Evolutionary conservation across 1,284 basidiomycete genomes (phyloP), one percentile per base, ranked within the genome.

Genomic region (Sanghuangporus sanghuang): DNA sequence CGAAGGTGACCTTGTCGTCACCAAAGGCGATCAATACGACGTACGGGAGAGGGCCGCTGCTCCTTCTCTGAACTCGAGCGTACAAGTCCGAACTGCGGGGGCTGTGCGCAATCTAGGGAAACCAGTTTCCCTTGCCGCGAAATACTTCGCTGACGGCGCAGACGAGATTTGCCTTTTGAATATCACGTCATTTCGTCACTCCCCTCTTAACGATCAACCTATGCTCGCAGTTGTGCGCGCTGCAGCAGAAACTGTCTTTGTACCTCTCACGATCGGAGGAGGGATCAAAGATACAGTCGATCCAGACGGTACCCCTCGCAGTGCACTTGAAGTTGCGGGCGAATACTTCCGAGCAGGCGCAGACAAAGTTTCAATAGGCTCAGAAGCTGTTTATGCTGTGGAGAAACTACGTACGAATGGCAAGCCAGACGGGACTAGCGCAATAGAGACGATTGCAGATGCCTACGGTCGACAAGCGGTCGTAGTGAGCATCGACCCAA

Each of bases 1-100:
- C 74, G 76, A 89, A 38, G 97, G 97, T 53, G 97, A 99, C 74
- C 87, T 99, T 59, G 96, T 99, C 63, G 97, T 99, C 1, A 99
- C 97, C 57, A 99, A 99, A 79, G 97, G 97, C 62, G 97, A 99
- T 76, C 96, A 97, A 73, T 99, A 99, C 78, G 95, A 98, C 72
- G 96, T 98, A 14, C 92, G 96, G 63, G 96, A 98, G 75, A 93
- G 90, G 72, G 72, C 76, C 11, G 70, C 70, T 21, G 53, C 75
- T 14, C 52, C 64, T 14, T 46, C 59, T 21, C 65, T 71, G 11
- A 23, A 63, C 4, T 64, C 66, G 57, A 67, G 71, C 14, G 68
- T 76, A 39, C 70, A 73, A 42, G 72, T 77, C 57, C 75, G 76
- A 38, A 77, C 82, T 1, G 86, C 85, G 9, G 90, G 95, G 40